Conservation (phyloP, 106 monocot species). For the Dendrobium nobile region DNA sequence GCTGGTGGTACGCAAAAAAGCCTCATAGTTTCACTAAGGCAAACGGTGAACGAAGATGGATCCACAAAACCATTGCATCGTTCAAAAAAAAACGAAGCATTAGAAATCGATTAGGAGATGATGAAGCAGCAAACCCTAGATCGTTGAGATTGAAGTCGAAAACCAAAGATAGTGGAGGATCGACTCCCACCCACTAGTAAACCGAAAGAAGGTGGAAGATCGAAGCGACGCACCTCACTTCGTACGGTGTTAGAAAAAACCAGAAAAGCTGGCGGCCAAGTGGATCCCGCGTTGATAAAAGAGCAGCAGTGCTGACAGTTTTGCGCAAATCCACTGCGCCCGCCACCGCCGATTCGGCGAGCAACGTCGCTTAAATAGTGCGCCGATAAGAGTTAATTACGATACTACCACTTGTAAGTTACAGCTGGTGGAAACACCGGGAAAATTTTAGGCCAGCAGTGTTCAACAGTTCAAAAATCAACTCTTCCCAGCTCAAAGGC, state of each 20-base stretch:
- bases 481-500: too few species aligned
- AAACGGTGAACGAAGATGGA: background rate
- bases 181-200: background rate
- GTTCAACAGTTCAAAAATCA: too few species aligned
- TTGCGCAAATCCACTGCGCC: background rate
- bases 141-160: background rate
- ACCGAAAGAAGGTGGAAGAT: background rate
- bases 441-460: too few species aligned
- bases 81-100: too few species aligned
- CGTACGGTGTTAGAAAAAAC: background rate
- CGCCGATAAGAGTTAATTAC: background rate
- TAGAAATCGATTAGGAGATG: background rate
- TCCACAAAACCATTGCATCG: constrained; percentile 1
- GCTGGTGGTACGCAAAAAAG: background rate
- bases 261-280: background rate
- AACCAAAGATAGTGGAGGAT: background rate
- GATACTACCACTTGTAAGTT: too few species aligned
- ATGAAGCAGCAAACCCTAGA: background rate
- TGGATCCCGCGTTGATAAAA: background rate
- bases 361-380: background rate
- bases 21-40: background rate
- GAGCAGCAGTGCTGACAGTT: too few species aligned
- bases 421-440: too few species aligned
- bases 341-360: background rate
- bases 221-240: background rate